Conservation (phyloP, 1,284 basidiomycete genomes). For the Somion occarium region DNA sequence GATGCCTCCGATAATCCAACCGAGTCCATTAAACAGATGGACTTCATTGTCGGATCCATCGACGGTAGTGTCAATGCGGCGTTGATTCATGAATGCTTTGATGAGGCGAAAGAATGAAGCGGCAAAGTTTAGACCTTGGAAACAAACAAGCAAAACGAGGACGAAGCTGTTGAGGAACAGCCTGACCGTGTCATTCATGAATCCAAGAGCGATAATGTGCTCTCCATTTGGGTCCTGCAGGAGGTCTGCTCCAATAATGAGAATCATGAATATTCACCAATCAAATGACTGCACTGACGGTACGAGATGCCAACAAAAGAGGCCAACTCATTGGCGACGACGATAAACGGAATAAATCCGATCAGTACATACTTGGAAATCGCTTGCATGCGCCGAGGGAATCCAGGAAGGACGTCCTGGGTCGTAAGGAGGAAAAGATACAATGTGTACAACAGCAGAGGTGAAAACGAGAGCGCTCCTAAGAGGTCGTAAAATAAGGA, state of each 20-base stretch:
- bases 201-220: slow-evolving; percentile 36
- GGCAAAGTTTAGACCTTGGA: slow-evolving; percentile 53
- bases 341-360: slow-evolving; percentile 49
- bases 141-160: slow-evolving; percentile 51
- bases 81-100: slow-evolving; percentile 43
- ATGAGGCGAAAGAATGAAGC: slow-evolving; percentile 55
- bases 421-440: slow-evolving; percentile 51
- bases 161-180: slow-evolving; percentile 54
- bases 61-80: slow-evolving; percentile 41
- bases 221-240: not conserved
- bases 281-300: slow-evolving; percentile 34
- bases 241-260: slow-evolving; percentile 1
- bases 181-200: slow-evolving; percentile 34
- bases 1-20: slow-evolving; percentile 56
- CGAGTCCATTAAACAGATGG: slow-evolving; percentile 53
- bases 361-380: slow-evolving; percentile 43
- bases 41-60: slow-evolving; percentile 35
- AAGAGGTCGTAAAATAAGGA: not conserved
- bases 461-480: slow-evolving; percentile 54
- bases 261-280: not conserved
- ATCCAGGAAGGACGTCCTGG: slow-evolving; percentile 41
- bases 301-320: slow-evolving; percentile 61
- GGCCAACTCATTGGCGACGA: slow-evolving; percentile 52
- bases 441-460: slow-evolving; percentile 50
- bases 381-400: slow-evolving; percentile 46